A percentile compares a stretch with the other conserved stretches of the same genome.
These are phyloP conservation scores for Aspergillus flavus DNA, from an alignment of 2,329 filamentous ascomycete genomes.

Conservation along the genomic window DNA sequence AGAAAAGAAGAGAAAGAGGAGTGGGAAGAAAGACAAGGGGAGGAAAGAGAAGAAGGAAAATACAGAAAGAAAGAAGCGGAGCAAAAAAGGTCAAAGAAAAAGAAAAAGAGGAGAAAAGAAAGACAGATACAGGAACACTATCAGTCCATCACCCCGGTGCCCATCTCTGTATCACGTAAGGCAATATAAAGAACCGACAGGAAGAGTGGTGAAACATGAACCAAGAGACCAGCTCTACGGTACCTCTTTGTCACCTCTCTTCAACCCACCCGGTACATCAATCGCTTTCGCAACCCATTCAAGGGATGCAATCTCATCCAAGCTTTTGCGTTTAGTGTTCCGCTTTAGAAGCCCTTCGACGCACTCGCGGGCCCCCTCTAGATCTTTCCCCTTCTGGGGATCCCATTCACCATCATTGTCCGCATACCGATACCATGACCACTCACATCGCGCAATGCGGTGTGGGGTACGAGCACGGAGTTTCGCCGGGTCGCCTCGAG, in stretches of 20 bases:
- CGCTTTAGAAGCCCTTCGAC: slow-evolving; percentile 85
- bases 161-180: slow-evolving; percentile 15
- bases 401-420: slow-evolving; percentile 88
- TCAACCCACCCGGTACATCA: slow-evolving; percentile 62
- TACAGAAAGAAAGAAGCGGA: background rate
- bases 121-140: background rate
- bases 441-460: slow-evolving; percentile 92
- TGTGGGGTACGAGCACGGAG: slow-evolving; percentile 84
- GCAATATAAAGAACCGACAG: slow-evolving; percentile 7
- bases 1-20: slow-evolving; percentile 5
- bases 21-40: slow-evolving; percentile 6
- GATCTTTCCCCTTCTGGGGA: slow-evolving; percentile 62
- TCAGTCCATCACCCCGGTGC: slow-evolving; percentile 6
- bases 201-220: slow-evolving; percentile 7
- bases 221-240: slow-evolving; percentile 39
- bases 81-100: background rate
- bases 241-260: slow-evolving; percentile 56
- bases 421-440: slow-evolving; percentile 88
- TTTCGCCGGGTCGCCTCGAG: slow-evolving; percentile 69
- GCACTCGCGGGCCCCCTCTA: slow-evolving; percentile 75
- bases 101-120: slow-evolving; percentile 6
- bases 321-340: slow-evolving; percentile 73
- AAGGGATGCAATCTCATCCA: slow-evolving; percentile 71
- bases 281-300: slow-evolving; percentile 80
- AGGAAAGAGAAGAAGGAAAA: slow-evolving; percentile 1